Evolutionary conservation across 108 stramenopile species (phyloP).

Genomic region (Stephanodiscus triporus): DNA sequence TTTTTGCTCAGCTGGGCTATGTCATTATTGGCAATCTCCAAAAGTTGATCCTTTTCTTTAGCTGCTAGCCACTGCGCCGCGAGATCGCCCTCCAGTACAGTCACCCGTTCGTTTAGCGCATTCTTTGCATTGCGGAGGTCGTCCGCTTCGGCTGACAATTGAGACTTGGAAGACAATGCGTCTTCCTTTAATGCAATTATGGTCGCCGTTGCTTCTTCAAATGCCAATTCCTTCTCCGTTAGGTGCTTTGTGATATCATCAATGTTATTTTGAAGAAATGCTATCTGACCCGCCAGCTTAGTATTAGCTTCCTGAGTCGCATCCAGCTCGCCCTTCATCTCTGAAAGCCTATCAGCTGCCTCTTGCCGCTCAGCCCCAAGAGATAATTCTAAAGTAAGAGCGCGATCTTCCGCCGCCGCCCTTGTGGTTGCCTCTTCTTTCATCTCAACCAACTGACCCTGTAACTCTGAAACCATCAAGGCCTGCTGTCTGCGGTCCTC

Average conservation of each 20-base stretch:
- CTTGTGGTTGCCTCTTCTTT: conserved; percentile 12
- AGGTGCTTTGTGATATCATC: not conserved
- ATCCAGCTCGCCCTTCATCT: not conserved
- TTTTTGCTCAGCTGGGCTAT: conserved; percentile 10
- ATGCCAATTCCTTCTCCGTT: not conserved
- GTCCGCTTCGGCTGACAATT: not conserved
- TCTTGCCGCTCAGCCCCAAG: too few relatives aligned
- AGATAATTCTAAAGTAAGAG: too few relatives aligned
- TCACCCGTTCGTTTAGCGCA: not conserved
- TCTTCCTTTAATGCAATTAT: not conserved
- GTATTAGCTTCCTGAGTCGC: not conserved
- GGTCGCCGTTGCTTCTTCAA: not conserved
- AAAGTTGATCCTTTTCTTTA: conserved; percentile 1
- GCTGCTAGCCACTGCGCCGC: not conserved
- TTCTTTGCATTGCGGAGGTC: not conserved
- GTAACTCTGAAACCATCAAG: conserved; percentile 14
- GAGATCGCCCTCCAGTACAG: not conserved
- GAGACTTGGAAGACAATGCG: not conserved
- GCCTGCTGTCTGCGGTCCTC: conserved; percentile 9
- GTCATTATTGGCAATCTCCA: conserved; percentile 18
- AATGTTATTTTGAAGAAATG: not conserved
- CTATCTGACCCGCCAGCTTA: not conserved
- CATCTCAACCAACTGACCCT: conserved; percentile 14
- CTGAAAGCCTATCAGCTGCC: too few relatives aligned
- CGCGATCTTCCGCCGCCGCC: too few relatives aligned